Conservation (phyloP, 2,329 filamentous ascomycete genomes). For the Pseudogymnoascus sp. region DNA sequence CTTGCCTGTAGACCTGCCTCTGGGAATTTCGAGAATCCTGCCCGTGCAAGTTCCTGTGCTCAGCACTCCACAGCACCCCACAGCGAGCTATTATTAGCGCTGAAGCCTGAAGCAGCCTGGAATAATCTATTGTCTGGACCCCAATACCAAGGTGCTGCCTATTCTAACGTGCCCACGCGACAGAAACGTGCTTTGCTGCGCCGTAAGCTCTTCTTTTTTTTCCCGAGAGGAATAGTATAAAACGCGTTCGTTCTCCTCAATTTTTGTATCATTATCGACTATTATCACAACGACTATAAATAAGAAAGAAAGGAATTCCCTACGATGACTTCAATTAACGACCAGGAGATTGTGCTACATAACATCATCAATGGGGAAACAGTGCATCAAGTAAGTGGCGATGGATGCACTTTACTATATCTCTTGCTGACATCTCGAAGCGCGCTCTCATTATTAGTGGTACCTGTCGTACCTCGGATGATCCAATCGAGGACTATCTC, state of each 20-base stretch:
- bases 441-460: not conserved
- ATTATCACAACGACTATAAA: not conserved
- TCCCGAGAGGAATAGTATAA: not conserved
- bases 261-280: not conserved
- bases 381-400: not conserved
- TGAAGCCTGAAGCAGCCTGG: not conserved
- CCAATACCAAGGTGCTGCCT: not conserved
- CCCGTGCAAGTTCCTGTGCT: too few relatives aligned
- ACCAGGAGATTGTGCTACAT: not conserved
- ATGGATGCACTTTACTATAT: not conserved
- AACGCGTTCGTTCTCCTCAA: not conserved
- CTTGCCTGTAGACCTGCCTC: too few relatives aligned
- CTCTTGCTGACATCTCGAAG: not conserved
- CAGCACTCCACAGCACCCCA: not conserved
- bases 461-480: not conserved
- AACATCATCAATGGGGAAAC: not conserved
- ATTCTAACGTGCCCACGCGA: not conserved
- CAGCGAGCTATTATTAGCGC: not conserved
- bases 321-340: not conserved
- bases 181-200: not conserved
- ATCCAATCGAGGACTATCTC: slow-evolving; percentile 22
- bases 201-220: not conserved
- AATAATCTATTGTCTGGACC: not conserved
- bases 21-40: too few relatives aligned
- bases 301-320: not conserved